Evolutionary conservation across 257 asterid species (phyloP).

Genomic region (Capsicum pubescens): DNA sequence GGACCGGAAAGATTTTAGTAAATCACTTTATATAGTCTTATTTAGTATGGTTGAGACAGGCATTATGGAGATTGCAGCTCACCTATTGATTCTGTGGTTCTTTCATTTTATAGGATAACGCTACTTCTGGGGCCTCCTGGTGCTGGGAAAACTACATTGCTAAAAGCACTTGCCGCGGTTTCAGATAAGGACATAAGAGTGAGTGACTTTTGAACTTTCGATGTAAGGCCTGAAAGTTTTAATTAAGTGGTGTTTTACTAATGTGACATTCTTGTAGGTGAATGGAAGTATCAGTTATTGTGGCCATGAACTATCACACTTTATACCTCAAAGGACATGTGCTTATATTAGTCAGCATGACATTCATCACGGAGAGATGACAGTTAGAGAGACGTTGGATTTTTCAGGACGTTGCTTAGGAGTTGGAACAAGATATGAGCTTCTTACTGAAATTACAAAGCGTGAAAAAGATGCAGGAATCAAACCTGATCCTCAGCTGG

Average conservation of each 20-base stretch:
- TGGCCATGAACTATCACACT: conserved; percentile 82
- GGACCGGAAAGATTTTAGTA: not conserved
- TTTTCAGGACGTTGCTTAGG: conserved; percentile 93
- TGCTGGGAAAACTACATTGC: conserved; percentile 77
- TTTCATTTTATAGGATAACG: conserved; percentile 63
- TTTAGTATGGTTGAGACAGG: not conserved
- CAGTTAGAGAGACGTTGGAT: conserved; percentile 82
- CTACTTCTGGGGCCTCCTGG: conserved; percentile 97
- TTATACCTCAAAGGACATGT: conserved; percentile 89
- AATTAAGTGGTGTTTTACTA: not conserved
- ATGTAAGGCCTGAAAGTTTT: not conserved
- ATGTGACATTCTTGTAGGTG: conserved; percentile 43
- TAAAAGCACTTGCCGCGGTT: conserved; percentile 81
- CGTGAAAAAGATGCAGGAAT: conserved; percentile 81
- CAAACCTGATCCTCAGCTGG: conserved; percentile 89
- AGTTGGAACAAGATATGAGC: conserved; percentile 88
- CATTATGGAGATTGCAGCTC: not conserved
- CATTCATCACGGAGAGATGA: conserved; percentile 94
- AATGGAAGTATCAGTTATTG: conserved; percentile 77
- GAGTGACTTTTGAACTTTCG: conserved; percentile 28
- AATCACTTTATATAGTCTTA: not conserved
- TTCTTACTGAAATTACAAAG: conserved; percentile 74
- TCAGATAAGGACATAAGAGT: conserved; percentile 66
- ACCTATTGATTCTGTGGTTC: conserved; percentile 12
- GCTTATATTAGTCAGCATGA: conserved; percentile 91